These are phyloP conservation scores for Xylaria sp. DNA, from an alignment of 2,329 filamentous ascomycete species.

Conservation along the genomic window DNA sequence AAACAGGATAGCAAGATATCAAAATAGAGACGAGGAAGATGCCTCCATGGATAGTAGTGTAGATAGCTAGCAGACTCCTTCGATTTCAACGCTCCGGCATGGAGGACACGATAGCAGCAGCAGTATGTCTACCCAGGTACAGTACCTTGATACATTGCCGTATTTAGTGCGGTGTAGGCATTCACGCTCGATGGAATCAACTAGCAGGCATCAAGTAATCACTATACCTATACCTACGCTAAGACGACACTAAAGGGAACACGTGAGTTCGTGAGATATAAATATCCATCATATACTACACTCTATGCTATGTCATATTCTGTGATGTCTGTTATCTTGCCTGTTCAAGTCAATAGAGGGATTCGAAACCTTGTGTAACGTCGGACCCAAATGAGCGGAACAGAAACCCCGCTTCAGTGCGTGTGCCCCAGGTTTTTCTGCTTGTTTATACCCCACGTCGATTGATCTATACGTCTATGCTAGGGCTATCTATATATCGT, in stretches of 20 bases:
- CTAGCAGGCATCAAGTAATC: conserved; percentile 1
- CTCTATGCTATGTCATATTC: not conserved
- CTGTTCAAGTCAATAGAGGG: not conserved
- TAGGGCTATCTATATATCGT: too few species aligned
- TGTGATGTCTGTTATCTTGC: not conserved
- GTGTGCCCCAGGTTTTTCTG: conserved; percentile 3
- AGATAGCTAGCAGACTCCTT: not conserved
- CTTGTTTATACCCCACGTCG: not conserved
- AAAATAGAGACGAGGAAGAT: not conserved
- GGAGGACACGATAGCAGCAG: not conserved
- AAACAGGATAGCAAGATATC: not conserved
- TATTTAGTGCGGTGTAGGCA: not conserved
- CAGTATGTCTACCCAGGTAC: not conserved
- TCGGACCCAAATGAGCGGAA: conserved; percentile 20
- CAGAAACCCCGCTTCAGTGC: not conserved
- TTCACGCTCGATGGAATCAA: conserved; percentile 2
- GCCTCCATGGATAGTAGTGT: not conserved
- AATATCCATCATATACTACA: not conserved
- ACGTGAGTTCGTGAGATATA: conserved; percentile 9
- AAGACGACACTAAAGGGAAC: not conserved
- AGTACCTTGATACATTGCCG: not conserved
- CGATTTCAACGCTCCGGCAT: not conserved
- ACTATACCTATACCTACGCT: not conserved
- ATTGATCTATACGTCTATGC: not conserved
- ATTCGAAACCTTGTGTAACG: conserved; percentile 20